Base-by-base conservation (phyloP, 345 rosid genomes). In the Eucalyptus camaldulensis region DNA sequence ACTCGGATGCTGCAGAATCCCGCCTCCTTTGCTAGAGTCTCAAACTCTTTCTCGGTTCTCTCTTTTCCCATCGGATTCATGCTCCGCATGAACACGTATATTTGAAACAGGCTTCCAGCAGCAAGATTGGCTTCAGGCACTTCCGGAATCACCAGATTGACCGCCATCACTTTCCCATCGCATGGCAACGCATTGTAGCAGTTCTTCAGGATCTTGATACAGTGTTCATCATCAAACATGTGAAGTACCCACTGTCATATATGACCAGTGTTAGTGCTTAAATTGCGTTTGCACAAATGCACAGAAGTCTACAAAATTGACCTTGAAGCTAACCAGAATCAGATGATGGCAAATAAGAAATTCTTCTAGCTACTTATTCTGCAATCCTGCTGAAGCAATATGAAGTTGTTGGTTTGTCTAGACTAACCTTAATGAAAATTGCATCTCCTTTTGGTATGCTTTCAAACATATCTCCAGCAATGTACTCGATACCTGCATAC, bases 371-470 rank as follows among this genome's bases (percentile, higher is more conserved):
- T 65, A 16, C 72, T 87, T 43, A 19, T 15, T 87, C 50, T 50
- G 8, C 83, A 76, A 76, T 37, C 83, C 43, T 7, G 27, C 83
- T 6, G 13, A 8, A 21, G 87, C 54, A 50, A 72, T 19, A 0
- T 72, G 44, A 72, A 72, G 44, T 19, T 17, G 44, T 17, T 72
- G 81, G 83, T 43, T 37, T 37, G 27, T 31, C 29, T 76, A 53
- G 25, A 33, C 50, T 56, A 17, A 96, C 97, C 95, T 95, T 96
- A 93, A 95, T 93, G 95, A 95, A 95, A 90, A 96, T 94, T 83
- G 94, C 94, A 58, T 97, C 96, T 89, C 95, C 98, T 89, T 94
- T 90, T 14, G 98, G 99, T 58, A 93, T 91, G 27, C 83, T 90
- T 58, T 69, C 58, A 86, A 94, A 92, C 94, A 93, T 93, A 85